Evolutionary conservation across 2,329 filamentous ascomycete species (phyloP).

Genomic region (Hortaea werneckii): DNA sequence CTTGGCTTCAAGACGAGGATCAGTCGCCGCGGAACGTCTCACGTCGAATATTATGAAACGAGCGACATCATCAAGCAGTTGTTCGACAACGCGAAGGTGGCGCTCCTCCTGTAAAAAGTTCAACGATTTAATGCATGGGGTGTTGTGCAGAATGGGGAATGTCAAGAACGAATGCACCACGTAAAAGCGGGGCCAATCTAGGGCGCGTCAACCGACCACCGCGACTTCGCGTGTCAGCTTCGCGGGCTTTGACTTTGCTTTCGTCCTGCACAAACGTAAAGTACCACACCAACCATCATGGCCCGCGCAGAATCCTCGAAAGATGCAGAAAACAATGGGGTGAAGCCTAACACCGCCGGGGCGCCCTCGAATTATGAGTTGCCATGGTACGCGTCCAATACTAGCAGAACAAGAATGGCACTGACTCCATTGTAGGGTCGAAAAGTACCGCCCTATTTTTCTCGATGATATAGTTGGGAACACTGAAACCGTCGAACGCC

Average conservation of each 20-base stretch:
- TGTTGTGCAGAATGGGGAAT: neutral
- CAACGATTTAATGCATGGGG: too few species aligned
- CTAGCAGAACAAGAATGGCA: neutral
- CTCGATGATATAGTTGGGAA: constrained; percentile 97
- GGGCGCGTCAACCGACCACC: neutral
- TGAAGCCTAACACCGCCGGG: constrained; percentile 30
- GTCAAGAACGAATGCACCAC: neutral
- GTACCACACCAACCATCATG: constrained; percentile 25
- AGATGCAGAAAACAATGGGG: constrained; percentile 33
- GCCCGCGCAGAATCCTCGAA: constrained; percentile 41
- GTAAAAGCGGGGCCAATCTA: neutral
- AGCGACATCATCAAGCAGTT: too few species aligned
- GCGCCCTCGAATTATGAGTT: constrained; percentile 55
- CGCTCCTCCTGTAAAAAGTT: too few species aligned
- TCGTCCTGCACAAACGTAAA: neutral
- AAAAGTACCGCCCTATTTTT: constrained; percentile 92
- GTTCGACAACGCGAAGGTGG: too few species aligned
- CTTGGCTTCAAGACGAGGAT: too few species aligned
- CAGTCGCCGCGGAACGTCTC: too few species aligned
- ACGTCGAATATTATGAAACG: too few species aligned
- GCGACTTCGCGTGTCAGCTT: constrained; percentile 2
- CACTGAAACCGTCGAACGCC: constrained; percentile 88
- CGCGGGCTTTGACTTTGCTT: neutral
- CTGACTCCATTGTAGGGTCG: constrained; percentile 60
- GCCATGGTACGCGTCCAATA: constrained; percentile 52